Percentiles rank a stretch among this genome's conserved stretches.
Evolutionary conservation across 768 basidiomycete genomes (phyloP).

Genomic region (Bullera alba): DNA sequence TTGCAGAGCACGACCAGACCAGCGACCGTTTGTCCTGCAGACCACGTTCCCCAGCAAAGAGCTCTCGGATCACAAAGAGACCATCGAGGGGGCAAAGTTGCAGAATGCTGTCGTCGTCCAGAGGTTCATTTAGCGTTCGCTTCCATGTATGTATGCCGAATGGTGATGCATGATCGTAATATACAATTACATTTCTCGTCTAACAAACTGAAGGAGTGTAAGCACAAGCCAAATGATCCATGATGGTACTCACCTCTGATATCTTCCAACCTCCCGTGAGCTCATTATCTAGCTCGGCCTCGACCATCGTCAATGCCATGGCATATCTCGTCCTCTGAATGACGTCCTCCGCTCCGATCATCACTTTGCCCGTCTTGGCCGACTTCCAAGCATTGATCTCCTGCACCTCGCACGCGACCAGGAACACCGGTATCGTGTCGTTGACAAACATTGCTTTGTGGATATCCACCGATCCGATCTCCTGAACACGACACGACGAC

Average conservation of each 20-base stretch:
- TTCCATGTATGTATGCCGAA: no score
- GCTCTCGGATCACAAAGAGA: slow-evolving; percentile 59
- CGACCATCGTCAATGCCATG: slow-evolving; percentile 79
- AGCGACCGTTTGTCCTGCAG: slow-evolving; percentile 65
- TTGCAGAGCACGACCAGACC: slow-evolving; percentile 62
- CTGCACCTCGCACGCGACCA: slow-evolving; percentile 86
- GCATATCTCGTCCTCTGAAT: slow-evolving; percentile 93
- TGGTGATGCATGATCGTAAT: not conserved
- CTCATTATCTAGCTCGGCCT: slow-evolving; percentile 82
- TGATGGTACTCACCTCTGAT: slow-evolving; percentile 68
- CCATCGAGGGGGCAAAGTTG: slow-evolving; percentile 66
- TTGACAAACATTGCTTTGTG: slow-evolving; percentile 80
- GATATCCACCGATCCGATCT: slow-evolving; percentile 96
- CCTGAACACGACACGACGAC: slow-evolving; percentile 87
- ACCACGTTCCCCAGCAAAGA: slow-evolving; percentile 81
- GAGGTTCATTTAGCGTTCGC: slow-evolving; percentile 51
- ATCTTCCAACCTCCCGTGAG: slow-evolving; percentile 98
- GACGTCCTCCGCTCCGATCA: slow-evolving; percentile 77
- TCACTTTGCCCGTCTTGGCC: slow-evolving; percentile 75
- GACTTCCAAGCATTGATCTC: slow-evolving; percentile 88
- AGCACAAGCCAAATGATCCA: not conserved
- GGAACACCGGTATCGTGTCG: slow-evolving; percentile 76
- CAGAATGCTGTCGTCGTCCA: slow-evolving; percentile 80
- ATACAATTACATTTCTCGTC: not conserved
- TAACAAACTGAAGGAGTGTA: not conserved